Conservation (phyloP, 768 basidiomycete genomes). For the Sporobolomyces pararoseus region DNA sequence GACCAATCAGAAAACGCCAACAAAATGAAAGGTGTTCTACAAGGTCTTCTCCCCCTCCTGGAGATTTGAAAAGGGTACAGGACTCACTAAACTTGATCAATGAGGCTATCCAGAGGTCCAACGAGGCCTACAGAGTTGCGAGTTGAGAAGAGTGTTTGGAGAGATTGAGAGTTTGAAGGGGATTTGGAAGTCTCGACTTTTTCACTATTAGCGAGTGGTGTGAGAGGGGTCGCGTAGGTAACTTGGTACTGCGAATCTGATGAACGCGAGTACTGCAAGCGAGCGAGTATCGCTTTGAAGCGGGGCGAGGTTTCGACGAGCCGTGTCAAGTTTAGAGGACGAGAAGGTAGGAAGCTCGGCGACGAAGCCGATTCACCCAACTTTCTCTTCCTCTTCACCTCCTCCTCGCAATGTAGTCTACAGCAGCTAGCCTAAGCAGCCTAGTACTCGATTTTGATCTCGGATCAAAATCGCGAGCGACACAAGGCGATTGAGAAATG, state of each 20-base stretch:
- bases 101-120: background rate
- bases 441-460: too few relatives aligned
- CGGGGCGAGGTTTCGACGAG: background rate
- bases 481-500: background rate
- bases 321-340: too few relatives aligned
- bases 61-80: background rate
- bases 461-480: too few relatives aligned
- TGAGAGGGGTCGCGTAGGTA: too few relatives aligned
- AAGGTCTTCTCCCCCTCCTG: background rate
- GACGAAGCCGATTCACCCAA: background rate
- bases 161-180: background rate
- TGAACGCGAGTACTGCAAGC: background rate
- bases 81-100: background rate
- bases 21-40: background rate
- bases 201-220: background rate
- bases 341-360: too few relatives aligned
- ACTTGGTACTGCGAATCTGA: background rate
- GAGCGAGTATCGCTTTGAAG: background rate
- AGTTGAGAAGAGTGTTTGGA: background rate
- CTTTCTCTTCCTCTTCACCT: too few relatives aligned
- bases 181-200: background rate
- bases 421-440: background rate
- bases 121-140: background rate
- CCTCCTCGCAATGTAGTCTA: background rate
- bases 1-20: conserved; percentile 19